Percentiles rank a stretch among this genome's conserved stretches.
Conservation (phyloP, 163 green algal species). For the Chloromonas sp. region DNA sequence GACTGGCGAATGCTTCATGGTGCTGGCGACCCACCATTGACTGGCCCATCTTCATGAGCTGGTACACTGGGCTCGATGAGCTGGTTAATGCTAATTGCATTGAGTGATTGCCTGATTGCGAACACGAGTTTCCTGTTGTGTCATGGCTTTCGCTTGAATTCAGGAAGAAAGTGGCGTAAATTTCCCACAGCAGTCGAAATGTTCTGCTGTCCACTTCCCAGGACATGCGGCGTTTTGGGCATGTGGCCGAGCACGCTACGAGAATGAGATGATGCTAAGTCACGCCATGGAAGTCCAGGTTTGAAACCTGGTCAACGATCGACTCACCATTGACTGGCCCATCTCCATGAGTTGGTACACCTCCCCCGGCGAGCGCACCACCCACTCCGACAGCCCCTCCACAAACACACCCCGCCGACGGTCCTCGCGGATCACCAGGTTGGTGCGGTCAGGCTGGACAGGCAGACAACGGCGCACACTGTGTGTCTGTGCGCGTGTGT, state of each 20-base stretch:
- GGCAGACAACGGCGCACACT: background rate
- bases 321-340: constrained; percentile 51
- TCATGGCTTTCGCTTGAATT: no score
- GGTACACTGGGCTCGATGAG: constrained; percentile 73
- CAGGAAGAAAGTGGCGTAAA: no score
- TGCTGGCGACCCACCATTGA: constrained; percentile 24
- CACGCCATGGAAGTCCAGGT: no score
- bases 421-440: constrained; percentile 88
- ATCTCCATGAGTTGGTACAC: constrained; percentile 86
- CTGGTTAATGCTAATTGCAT: constrained; percentile 7
- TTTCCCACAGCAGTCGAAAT: no score
- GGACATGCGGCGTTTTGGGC: no score
- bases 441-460: constrained; percentile 68
- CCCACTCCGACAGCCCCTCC: constrained; percentile 91
- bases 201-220: no score
- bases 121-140: no score
- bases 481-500: constrained; percentile 9
- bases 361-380: constrained; percentile 78
- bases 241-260: no score
- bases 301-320: no score
- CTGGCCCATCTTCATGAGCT: constrained; percentile 80
- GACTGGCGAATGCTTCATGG: no score
- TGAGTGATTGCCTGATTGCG: no score
- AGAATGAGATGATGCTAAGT: no score
- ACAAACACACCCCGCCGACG: constrained; percentile 85